Evolutionary conservation across 139 green algal genomes (phyloP).

Genomic region (Coelastrella sp.): DNA sequence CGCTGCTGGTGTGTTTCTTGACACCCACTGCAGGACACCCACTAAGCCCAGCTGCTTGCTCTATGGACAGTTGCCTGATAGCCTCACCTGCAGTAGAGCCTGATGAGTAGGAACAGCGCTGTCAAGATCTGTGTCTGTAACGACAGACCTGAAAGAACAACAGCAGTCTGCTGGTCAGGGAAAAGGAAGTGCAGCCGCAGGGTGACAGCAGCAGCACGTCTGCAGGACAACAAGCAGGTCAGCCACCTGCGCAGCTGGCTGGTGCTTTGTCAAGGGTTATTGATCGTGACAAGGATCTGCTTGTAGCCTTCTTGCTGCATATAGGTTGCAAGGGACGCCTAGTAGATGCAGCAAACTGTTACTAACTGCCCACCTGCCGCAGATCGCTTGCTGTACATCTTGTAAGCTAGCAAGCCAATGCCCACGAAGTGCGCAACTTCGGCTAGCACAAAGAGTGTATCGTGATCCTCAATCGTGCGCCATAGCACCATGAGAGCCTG

Average conservation of each 20-base stretch:
- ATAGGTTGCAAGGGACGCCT: no score
- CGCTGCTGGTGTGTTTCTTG: no score
- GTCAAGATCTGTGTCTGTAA: constrained; percentile 94
- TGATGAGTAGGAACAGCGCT: constrained; percentile 90
- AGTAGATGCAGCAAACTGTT: no score
- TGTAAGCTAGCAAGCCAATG: constrained; percentile 95
- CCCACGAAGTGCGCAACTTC: constrained; percentile 95
- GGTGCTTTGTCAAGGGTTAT: no score
- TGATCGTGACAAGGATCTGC: no score
- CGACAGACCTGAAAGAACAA: constrained; percentile 84
- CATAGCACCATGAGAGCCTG: constrained; percentile 69
- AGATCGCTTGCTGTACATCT: constrained; percentile 91
- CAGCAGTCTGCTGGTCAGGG: background rate
- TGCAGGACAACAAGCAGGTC: no score
- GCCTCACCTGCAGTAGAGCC: constrained; percentile 90
- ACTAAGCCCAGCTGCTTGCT: background rate
- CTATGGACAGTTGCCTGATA: background rate
- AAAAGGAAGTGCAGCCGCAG: no score
- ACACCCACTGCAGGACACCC: no score
- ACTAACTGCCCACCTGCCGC: constrained; percentile 76
- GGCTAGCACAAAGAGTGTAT: constrained; percentile 97
- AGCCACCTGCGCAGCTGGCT: no score
- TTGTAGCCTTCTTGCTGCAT: no score
- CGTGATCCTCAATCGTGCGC: constrained; percentile 95
- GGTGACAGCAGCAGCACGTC: no score